Conservation (phyloP, 495 filamentous ascomycete genomes). For the Corynascus novoguineensis region DNA sequence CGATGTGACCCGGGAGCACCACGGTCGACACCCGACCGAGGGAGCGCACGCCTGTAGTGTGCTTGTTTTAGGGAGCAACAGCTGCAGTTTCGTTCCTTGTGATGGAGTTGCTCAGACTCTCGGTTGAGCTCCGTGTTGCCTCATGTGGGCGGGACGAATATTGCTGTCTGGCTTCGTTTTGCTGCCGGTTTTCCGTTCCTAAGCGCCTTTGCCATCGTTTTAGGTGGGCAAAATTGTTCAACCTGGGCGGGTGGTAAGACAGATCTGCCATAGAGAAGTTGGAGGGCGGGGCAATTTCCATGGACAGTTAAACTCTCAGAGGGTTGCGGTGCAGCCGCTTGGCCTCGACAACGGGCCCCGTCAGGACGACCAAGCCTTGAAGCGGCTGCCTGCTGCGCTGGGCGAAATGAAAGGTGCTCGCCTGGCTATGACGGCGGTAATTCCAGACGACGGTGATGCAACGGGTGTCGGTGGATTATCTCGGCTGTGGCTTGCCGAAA, state of each 20-base stretch:
- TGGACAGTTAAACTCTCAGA: neutral
- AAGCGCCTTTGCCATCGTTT: neutral
- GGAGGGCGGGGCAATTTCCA: conserved; percentile 13
- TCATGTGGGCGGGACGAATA: conserved; percentile 14
- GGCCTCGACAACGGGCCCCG: conserved; percentile 27
- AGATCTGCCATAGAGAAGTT: neutral
- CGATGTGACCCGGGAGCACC: conserved; percentile 19
- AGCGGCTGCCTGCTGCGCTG: conserved; percentile 7
- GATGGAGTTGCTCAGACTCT: neutral
- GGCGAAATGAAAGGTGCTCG: conserved; percentile 21
- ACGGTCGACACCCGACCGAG: conserved; percentile 12
- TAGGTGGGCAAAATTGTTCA: conserved; percentile 10
- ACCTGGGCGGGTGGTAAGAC: conserved; percentile 4
- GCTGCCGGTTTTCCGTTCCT: conserved; percentile 18
- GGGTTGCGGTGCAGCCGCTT: conserved; percentile 21
- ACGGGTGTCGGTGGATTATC: neutral
- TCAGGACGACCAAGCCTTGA: neutral
- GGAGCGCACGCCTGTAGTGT: conserved; percentile 1
- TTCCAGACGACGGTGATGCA: too few species aligned
- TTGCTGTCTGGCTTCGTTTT: conserved; percentile 9
- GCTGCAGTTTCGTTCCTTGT: neutral
- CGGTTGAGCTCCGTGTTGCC: neutral
- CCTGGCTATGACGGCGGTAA: conserved; percentile 18
- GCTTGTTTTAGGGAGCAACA: neutral
- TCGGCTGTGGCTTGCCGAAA: conserved; percentile 6